These are phyloP conservation scores for Lagenidium sp. DNA, from an alignment of 352 stramenopile genomes.

Conservation along the genomic window DNA sequence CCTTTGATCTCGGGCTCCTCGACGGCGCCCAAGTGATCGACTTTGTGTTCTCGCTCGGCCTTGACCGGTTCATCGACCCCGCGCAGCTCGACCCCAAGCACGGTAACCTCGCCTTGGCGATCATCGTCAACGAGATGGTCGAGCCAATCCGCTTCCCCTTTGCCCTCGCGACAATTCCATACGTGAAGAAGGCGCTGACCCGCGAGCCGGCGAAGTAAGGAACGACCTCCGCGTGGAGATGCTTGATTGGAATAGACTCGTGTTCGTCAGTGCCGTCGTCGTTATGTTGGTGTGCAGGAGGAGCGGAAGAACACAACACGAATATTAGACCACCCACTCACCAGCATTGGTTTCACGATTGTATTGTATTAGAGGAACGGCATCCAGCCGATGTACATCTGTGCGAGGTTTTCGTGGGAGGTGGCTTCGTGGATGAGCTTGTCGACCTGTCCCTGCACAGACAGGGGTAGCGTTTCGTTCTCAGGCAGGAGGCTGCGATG, in stretches of 20 bases:
- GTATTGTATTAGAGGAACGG: slow-evolving; percentile 87
- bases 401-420: slow-evolving; percentile 85
- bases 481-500: slow-evolving; percentile 64
- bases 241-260: no score
- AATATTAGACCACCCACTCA: background rate
- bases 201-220: slow-evolving; percentile 23
- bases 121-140: slow-evolving; percentile 81
- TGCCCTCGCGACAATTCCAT: slow-evolving; percentile 70
- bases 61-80: slow-evolving; percentile 73
- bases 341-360: no score
- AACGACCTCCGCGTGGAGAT: no score
- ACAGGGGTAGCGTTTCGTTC: slow-evolving; percentile 86
- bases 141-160: slow-evolving; percentile 85
- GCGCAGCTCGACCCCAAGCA: slow-evolving; percentile 72
- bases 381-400: slow-evolving; percentile 97
- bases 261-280: no score
- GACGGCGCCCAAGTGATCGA: slow-evolving; percentile 75
- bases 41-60: slow-evolving; percentile 69
- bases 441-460: slow-evolving; percentile 90
- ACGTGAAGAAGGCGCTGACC: slow-evolving; percentile 62
- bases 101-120: slow-evolving; percentile 78
- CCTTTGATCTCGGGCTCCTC: slow-evolving; percentile 61
- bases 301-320: background rate
- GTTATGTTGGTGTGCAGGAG: background rate
- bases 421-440: slow-evolving; percentile 92